Evolutionary conservation across 495 filamentous ascomycete species (phyloP), one percentile per base, ranked within the genome.

Genomic region (Penicillium desertorum): DNA sequence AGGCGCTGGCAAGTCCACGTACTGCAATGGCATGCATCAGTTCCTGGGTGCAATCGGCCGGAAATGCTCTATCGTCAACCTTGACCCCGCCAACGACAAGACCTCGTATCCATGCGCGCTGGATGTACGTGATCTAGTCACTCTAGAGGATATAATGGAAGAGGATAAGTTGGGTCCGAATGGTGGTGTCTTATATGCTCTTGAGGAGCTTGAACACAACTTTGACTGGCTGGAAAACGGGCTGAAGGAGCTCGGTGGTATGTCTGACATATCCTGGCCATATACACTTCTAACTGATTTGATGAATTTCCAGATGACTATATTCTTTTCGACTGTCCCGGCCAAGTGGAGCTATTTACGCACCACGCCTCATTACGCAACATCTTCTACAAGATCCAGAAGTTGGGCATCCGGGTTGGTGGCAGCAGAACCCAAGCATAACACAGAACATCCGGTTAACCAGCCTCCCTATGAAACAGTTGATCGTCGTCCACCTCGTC

Each of bases 11-110:
- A 98, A 98, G 75, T 96, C 92, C 45, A 98, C 94, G 6, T 96
- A 95, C 72, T 96, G 92, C 80, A 88, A 96, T 83, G 94, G 94
- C 62, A 96, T 98, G 90, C 90, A 96, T 63, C 94, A 98, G 76
- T 98, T 97, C 80, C 87, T 97, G 79, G 84, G 84, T 54, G 92
- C 94, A 48, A 96, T 98, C 66, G 90, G 90, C 41, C 88, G 94
- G 39, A 92, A 94, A 76, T 96, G 90, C 77, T 94, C 91, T 12
- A 83, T 96, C 41, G 89, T 96, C 55, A 98, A 98, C 73, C 87
- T 98, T 59, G 94, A 98, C 76, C 94, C 94, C 34, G 94, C 94
- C 45, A 98, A 98, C 78, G 94, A 98, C 66, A 66, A 72, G 27
- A 77, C 75, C 27, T 78, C 76, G 36, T 79, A 79, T 64, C 84